A percentile compares a stretch with the other conserved stretches of the same genome.
Conservation (phyloP, 257 asterid species). For the Capsicum baccatum region DNA sequence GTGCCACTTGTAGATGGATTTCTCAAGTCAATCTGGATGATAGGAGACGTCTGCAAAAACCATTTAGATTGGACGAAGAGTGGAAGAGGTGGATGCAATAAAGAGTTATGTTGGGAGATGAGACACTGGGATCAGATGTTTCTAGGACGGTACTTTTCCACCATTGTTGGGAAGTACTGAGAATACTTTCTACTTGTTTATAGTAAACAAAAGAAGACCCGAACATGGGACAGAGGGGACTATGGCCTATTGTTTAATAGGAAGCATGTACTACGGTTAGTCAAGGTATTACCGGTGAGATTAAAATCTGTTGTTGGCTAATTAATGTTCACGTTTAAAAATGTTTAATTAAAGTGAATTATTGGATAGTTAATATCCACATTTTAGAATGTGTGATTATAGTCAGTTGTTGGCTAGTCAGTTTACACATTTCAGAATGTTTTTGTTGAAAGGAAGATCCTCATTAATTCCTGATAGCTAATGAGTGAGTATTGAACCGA, state of each 20-base stretch:
- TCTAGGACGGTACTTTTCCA: neutral
- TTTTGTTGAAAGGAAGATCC: neutral
- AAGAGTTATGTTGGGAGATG: neutral
- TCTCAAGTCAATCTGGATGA: neutral
- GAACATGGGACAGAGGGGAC: neutral
- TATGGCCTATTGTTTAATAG: neutral
- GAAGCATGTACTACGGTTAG: slow-evolving; percentile 6
- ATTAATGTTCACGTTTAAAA: neutral
- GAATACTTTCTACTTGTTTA: neutral
- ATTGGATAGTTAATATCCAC: neutral
- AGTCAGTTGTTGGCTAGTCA: slow-evolving; percentile 12
- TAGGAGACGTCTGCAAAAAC: neutral
- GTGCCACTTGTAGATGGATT: neutral
- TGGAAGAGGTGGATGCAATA: slow-evolving; percentile 6
- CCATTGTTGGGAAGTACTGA: neutral
- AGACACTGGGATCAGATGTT: neutral
- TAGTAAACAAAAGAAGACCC: neutral
- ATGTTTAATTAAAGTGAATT: neutral
- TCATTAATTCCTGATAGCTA: neutral
- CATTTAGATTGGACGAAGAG: neutral
- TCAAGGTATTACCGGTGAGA: neutral
- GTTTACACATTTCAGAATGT: neutral
- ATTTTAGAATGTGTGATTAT: neutral
- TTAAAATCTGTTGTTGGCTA: slow-evolving; percentile 23
- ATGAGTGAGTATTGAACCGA: neutral